These are phyloP conservation scores for Aspergillus puulaauensis DNA, from an alignment of 2,329 filamentous ascomycete species.

Conservation along the genomic window DNA sequence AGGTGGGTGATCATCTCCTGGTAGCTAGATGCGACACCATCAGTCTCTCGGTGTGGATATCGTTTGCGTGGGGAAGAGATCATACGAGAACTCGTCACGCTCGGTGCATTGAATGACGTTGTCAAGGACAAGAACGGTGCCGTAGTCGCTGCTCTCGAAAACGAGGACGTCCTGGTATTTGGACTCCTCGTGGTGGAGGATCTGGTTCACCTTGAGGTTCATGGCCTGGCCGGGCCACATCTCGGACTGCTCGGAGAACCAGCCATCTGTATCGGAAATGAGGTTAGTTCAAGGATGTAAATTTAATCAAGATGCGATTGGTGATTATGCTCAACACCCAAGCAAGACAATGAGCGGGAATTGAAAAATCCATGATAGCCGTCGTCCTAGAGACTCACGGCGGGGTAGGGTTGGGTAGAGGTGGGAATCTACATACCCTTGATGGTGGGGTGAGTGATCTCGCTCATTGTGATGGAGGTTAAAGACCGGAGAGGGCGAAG, in stretches of 20 bases:
- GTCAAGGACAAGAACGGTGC: slow-evolving; percentile 93
- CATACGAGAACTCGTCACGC: slow-evolving; percentile 91
- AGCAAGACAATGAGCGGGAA: background rate
- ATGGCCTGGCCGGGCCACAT: slow-evolving; percentile 99
- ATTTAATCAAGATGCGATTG: background rate
- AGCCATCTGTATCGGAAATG: slow-evolving; percentile 72
- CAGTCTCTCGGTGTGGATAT: background rate
- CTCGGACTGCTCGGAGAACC: slow-evolving; percentile 97
- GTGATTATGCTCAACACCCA: background rate
- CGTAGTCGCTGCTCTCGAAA: slow-evolving; percentile 97
- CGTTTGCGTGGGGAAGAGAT: slow-evolving; percentile 7
- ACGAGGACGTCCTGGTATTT: slow-evolving; percentile 98
- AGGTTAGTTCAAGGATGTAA: slow-evolving; percentile 10
- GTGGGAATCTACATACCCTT: slow-evolving; percentile 56
- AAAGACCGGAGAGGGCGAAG: slow-evolving; percentile 16
- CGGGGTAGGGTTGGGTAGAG: slow-evolving; percentile 18
- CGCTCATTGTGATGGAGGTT: slow-evolving; percentile 57
- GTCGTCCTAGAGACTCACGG: slow-evolving; percentile 1
- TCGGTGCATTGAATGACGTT: slow-evolving; percentile 99
- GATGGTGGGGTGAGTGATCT: slow-evolving; percentile 75
- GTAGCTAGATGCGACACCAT: slow-evolving; percentile 54
- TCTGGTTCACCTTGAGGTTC: slow-evolving; percentile 96
- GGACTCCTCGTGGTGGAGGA: slow-evolving; percentile 98
- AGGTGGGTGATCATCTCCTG: slow-evolving; percentile 99
- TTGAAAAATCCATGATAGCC: slow-evolving; percentile 3